Conservation (phyloP, 768 basidiomycete genomes). For the Boletellus ananiceps region DNA sequence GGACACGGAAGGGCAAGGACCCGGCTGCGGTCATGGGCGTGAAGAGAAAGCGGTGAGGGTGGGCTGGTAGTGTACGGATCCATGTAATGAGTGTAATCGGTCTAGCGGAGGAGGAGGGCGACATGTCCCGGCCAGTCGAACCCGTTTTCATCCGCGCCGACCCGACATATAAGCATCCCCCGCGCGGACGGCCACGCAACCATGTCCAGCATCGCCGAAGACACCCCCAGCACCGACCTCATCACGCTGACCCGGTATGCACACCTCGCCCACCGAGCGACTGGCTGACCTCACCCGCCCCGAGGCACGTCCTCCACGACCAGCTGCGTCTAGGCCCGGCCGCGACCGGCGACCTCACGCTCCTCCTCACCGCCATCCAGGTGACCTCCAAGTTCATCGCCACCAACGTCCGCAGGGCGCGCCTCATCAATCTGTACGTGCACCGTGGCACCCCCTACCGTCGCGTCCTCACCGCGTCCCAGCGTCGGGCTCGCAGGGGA, state of each 20-base stretch:
- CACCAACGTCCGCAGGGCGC: conserved; percentile 94
- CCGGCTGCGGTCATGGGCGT: conserved; percentile 40
- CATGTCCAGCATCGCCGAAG: conserved; percentile 40
- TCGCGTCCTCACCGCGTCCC: conserved; percentile 3
- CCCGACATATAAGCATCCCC: neutral
- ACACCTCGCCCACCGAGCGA: neutral
- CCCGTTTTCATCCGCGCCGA: conserved; percentile 20
- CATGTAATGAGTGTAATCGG: conserved; percentile 10
- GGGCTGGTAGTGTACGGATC: conserved; percentile 14
- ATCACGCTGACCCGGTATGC: conserved; percentile 86
- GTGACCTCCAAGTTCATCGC: conserved; percentile 97
- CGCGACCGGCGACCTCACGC: conserved; percentile 91
- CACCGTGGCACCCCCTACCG: neutral
- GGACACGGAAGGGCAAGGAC: conserved; percentile 63
- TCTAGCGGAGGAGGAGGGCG: neutral
- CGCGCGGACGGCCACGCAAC: conserved; percentile 3
- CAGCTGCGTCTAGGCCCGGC: conserved; percentile 76
- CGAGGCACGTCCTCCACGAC: conserved; percentile 82
- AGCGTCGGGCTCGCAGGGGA: conserved; percentile 97
- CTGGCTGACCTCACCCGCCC: conserved; percentile 1
- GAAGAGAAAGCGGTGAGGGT: conserved; percentile 61
- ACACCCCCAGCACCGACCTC: conserved; percentile 77
- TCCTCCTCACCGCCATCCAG: conserved; percentile 93
- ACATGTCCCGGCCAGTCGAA: conserved; percentile 16
- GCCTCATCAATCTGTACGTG: conserved; percentile 92